Percentiles rank a stretch among this genome's conserved stretches.
phyloP scores from a whole-genome alignment of 148 eudicot species.

The Spergularia bocconei region DNA sequence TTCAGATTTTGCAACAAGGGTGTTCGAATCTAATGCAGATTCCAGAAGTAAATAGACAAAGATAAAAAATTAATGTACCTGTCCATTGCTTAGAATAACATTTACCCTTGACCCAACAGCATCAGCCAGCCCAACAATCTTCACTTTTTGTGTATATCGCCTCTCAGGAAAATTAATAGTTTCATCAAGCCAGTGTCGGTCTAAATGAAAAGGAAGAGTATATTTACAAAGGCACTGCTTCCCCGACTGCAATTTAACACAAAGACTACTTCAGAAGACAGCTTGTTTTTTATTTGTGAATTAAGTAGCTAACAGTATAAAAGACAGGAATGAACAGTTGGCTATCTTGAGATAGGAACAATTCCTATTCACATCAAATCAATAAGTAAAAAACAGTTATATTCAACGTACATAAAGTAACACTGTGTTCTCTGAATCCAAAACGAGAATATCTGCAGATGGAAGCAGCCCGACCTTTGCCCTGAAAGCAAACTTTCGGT shows the following conservation, averaged over 20 bases:
- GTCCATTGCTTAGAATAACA: conserved; percentile 63
- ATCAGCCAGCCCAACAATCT: conserved; percentile 78
- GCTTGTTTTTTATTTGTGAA: not conserved
- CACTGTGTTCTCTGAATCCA: conserved; percentile 65
- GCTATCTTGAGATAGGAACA: not conserved
- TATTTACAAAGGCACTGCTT: conserved; percentile 88
- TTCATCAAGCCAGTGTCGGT: conserved; percentile 34
- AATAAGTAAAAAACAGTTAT: not conserved
- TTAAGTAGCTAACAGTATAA: not conserved
- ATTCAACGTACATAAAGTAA: conserved; percentile 77
- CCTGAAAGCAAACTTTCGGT: conserved; percentile 40
- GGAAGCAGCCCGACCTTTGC: conserved; percentile 61
- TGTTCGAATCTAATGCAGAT: not conserved
- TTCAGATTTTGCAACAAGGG: not conserved
- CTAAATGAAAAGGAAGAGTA: conserved; percentile 46
- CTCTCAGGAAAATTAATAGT: conserved; percentile 34
- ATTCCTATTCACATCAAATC: not conserved
- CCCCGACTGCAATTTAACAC: conserved; percentile 64
- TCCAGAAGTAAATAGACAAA: not conserved
- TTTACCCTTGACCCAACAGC: conserved; percentile 83
- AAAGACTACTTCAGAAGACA: not conserved
- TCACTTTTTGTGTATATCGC: conserved; percentile 34
- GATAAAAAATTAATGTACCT: conserved; percentile 42
- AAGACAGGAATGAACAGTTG: not conserved
- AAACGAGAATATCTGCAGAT: conserved; percentile 61